These are phyloP conservation scores for Termitomyces heimii DNA, from an alignment of 768 basidiomycete species.

Conservation along the genomic window DNA sequence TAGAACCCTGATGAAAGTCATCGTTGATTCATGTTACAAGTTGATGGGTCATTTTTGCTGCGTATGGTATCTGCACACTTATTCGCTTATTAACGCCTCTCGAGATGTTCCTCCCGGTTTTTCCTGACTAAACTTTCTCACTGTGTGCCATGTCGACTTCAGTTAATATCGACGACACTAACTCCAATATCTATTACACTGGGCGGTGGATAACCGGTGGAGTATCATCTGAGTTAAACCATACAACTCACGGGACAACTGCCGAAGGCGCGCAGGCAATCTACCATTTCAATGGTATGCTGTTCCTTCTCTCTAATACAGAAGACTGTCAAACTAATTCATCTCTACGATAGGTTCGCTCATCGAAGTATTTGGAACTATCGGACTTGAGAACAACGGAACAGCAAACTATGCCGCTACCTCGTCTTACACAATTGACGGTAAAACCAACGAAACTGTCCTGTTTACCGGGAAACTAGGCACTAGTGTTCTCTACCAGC, in stretches of 20 bases:
- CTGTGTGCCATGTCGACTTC: constrained; percentile 12
- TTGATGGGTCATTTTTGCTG: neutral
- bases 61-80: neutral
- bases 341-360: constrained; percentile 1
- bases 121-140: neutral
- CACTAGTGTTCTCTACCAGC: neutral
- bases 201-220: neutral
- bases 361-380: constrained; percentile 11
- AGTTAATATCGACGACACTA: constrained; percentile 1
- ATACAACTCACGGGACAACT: constrained; percentile 5
- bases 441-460: neutral
- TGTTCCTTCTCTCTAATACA: neutral
- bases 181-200: neutral
- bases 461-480: neutral
- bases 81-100: neutral
- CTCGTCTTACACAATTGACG: constrained; percentile 4
- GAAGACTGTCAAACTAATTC: neutral
- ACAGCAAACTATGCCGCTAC: constrained; percentile 1
- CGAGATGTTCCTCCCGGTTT: neutral
- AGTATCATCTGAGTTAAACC: neutral
- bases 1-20: neutral
- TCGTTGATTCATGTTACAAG: no score
- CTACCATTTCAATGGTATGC: constrained; percentile 1
- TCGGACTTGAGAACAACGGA: constrained; percentile 5
- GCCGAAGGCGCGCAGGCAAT: constrained; percentile 3